A percentile compares a stretch with the other conserved stretches of the same genome.
Conservation (phyloP, 257 asterid species). For the Salvia hispanica region DNA sequence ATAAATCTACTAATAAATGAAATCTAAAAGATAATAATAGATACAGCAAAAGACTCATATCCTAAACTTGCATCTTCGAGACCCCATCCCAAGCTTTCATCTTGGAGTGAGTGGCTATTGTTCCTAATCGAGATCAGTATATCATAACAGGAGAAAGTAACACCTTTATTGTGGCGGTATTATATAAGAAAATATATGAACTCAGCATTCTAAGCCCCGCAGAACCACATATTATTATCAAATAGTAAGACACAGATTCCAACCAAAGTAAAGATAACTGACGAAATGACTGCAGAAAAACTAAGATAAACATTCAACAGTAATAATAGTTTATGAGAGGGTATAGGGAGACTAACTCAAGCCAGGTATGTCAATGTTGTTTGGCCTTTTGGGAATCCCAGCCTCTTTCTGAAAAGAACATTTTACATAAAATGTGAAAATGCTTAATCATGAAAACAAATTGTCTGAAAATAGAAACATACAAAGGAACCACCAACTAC, state of each 20-base stretch:
- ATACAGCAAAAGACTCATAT: no score
- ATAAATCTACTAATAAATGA: no score
- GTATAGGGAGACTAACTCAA: slow-evolving; percentile 69
- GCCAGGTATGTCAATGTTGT: slow-evolving; percentile 94
- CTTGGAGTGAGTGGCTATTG: no score
- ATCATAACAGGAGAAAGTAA: neutral
- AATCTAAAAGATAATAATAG: no score
- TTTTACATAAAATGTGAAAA: slow-evolving; percentile 28
- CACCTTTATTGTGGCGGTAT: neutral
- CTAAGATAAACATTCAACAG: slow-evolving; percentile 13
- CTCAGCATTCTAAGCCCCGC: neutral
- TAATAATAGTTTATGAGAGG: slow-evolving; percentile 15
- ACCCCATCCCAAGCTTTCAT: no score
- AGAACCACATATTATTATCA: neutral
- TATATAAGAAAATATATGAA: neutral
- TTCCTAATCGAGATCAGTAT: no score
- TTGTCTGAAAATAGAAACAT: neutral
- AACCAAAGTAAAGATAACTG: slow-evolving; percentile 21
- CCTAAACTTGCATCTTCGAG: no score
- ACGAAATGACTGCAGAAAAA: slow-evolving; percentile 58
- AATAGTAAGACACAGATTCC: neutral
- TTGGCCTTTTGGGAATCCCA: slow-evolving; percentile 77
- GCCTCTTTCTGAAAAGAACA: slow-evolving; percentile 82
- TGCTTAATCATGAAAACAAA: neutral
- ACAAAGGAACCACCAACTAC: neutral